Evolutionary conservation across 495 filamentous ascomycete species (phyloP).

Genomic region (Trichoderma gamsii): DNA sequence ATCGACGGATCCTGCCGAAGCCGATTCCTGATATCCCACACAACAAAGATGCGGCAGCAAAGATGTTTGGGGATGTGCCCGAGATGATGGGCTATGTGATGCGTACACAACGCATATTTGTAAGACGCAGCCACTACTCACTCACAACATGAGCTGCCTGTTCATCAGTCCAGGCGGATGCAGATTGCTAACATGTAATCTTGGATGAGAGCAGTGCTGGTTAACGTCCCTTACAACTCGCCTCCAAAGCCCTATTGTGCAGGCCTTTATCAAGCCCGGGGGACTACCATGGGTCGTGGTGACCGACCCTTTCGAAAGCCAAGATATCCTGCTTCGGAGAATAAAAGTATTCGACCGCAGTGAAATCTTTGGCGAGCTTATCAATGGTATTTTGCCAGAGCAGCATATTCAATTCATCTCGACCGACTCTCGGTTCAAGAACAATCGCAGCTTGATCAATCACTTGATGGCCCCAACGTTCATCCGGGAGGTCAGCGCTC

Average conservation of each 20-base stretch:
- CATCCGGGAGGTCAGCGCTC: constrained; percentile 20
- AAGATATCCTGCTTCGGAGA: constrained; percentile 32
- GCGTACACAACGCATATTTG: constrained; percentile 17
- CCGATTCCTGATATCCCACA: constrained; percentile 33
- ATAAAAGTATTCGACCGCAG: constrained; percentile 30
- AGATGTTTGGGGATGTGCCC: constrained; percentile 25
- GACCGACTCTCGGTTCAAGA: constrained; percentile 18
- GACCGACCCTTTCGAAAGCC: constrained; percentile 30
- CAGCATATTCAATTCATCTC: constrained; percentile 18
- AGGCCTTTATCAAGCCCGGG: constrained; percentile 33
- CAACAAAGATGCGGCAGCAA: constrained; percentile 22
- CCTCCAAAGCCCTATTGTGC: constrained; percentile 26
- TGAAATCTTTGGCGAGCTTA: constrained; percentile 1
- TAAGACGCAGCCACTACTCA: not conserved
- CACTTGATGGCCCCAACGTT: constrained; percentile 26
- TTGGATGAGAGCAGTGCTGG: constrained; percentile 7
- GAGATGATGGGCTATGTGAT: constrained; percentile 19
- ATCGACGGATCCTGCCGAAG: constrained; percentile 20
- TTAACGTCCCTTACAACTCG: constrained; percentile 10
- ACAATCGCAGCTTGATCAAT: constrained; percentile 19
- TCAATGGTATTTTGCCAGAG: constrained; percentile 18
- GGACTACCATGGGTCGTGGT: constrained; percentile 30
- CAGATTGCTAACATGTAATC: constrained; percentile 2
- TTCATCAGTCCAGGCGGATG: not conserved
- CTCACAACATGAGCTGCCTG: not conserved